Base-by-base conservation (phyloP, 768 basidiomycete species). In the Lentinula edodes region DNA sequence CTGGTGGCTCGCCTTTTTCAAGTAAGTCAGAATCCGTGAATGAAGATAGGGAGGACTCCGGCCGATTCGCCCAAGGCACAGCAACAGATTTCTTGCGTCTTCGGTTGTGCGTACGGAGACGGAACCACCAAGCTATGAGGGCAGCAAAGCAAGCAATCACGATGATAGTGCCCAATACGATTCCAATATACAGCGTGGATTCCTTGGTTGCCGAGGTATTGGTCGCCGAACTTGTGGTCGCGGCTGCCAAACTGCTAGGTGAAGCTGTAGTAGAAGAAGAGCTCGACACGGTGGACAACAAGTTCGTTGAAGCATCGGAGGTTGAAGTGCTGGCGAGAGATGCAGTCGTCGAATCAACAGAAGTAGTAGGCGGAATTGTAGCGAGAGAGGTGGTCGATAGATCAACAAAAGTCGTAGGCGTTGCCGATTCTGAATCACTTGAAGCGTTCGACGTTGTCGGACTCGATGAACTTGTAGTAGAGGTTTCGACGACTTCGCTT, bases 41-140 rank as follows among this genome's bases (percentile, higher is more conserved):
- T 2, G 48, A 36, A 8, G 46, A 50, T 43, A 67, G 15, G 72
- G 59, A 7, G 64, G 56, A 42, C 18, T 36, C 55, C 12, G 61
- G 43, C 39, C 62, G 65, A 51, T 64, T 66, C 42, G 69, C 74
- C 80, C 75, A 77, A 5, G 76, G 75, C 20, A 79, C 67, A 61
- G 71, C 68, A 9, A 72, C 69, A 20, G 74, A 63, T 35, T 73
- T 71, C n/a, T 75, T 67, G 43, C 73, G 72, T 12, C 72, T 73
- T 56, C 70, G 72, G 50, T 68, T 71, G 53, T 74, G 74, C 53
- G 71, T 61, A 56, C 77, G 74, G 7, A 77, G 65, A 41, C 83
- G 78, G 61, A 85, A 67, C 62, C 73, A 75, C 78, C 79, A 83
- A 0, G 81, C 78, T 36, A 82, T 66, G n/a, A 84, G 64, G 42